Evolutionary conservation across 768 basidiomycete species (phyloP), one percentile per base, ranked within the genome.

Genomic region (Strobilomyces confusus): DNA sequence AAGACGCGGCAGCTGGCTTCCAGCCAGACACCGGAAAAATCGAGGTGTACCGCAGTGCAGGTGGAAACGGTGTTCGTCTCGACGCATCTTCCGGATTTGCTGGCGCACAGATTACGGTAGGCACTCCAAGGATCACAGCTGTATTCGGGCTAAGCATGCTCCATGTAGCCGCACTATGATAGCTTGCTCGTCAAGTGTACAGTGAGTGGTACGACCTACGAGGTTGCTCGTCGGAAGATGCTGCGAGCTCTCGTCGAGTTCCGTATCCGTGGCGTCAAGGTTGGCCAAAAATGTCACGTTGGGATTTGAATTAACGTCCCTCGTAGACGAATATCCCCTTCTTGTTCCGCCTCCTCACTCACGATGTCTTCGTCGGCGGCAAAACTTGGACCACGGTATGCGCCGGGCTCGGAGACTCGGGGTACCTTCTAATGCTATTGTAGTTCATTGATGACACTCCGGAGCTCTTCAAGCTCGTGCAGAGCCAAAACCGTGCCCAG

Each of bases 371-470:
- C 75, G 89, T 98, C 60, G 87, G 83, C 34, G 95, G 95, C 54
- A 91, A 94, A 77, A 97, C 97, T 11, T 99, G 97, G 97, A 99
- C 97, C 2, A 99, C 97, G 23, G 85, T 83, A 58, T 55, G 80
- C 62, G 64, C 5, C 34, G 34, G 13, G 12, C 34, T 56, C 9
- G 7, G 15, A 54, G 19, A 50, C 19, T n/a, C 9, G 22, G 38
- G 9, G 6, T 41, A 37, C 51, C 5, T 44, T 19, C 45, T 67
- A 26, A 69, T 34, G 33, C 30, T 13, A 12, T 44, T 47, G 9
- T 63, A 93, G 91, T 98, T 99, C 79, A 98, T 99, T 72, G 97
- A 99, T 65, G 97, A 99, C 72, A 98, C 95, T 1, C 95, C 93
- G n/a, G 94, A 98, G 67, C 83, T 99, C 58, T 99, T 98, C 86